Percentiles rank a stretch among this genome's conserved stretches.
phyloP scores from a whole-genome alignment of 78 protist species.

The Pigoraptor vietnamica region DNA sequence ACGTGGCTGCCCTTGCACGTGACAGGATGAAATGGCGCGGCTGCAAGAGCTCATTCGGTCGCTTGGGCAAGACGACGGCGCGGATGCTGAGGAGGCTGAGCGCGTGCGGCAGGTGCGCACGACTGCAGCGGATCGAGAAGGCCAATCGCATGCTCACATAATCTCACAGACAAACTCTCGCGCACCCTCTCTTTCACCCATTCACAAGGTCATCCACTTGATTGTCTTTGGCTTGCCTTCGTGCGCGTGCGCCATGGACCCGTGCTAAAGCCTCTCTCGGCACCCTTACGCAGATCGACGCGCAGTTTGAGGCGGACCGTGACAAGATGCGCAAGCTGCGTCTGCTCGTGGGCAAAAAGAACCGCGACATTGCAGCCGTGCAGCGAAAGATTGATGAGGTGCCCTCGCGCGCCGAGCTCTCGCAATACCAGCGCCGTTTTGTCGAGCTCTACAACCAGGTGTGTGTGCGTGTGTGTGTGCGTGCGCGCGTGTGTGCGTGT shows the following conservation, averaged over 20 bases:
- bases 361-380: slow-evolving; percentile 47
- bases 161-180: too few species aligned
- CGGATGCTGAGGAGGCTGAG: slow-evolving; percentile 34
- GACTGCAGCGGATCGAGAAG: too few species aligned
- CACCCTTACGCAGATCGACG: slow-evolving; percentile 50
- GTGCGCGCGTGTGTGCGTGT: background rate
- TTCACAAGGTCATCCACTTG: too few species aligned
- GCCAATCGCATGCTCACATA: too few species aligned
- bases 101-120: background rate
- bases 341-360: slow-evolving; percentile 21
- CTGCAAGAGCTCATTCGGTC: background rate
- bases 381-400: slow-evolving; percentile 73
- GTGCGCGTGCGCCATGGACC: too few species aligned
- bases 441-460: slow-evolving; percentile 79
- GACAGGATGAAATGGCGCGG: background rate
- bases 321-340: background rate
- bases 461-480: background rate
- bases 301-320: slow-evolving; percentile 27
- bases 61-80: background rate
- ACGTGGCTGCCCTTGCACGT: background rate
- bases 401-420: slow-evolving; percentile 87
- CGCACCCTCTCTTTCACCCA: too few species aligned
- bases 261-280: too few species aligned
- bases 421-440: slow-evolving; percentile 86
- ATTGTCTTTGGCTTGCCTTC: background rate